These are phyloP conservation scores for Solanum paucissectum DNA, from an alignment of 257 asterid species.

Conservation along the genomic window DNA sequence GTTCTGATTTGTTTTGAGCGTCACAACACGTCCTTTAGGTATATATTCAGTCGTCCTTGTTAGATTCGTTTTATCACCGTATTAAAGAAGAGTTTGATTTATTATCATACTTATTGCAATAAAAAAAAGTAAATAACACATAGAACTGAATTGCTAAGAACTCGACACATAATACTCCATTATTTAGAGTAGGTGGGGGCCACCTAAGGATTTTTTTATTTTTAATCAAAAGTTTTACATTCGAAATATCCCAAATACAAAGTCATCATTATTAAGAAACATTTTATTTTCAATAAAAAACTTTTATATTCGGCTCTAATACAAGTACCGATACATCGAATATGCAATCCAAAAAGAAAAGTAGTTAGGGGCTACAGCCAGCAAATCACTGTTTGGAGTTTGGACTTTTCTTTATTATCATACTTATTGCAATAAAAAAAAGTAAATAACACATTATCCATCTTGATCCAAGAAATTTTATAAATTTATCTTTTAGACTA, in stretches of 20 bases:
- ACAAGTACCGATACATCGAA: neutral
- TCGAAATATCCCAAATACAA: too few species aligned
- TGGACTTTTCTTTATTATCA: neutral
- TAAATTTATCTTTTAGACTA: neutral
- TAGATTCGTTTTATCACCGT: fast-evolving
- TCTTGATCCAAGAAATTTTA: neutral
- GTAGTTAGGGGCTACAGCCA: neutral
- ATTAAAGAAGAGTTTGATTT: fast-evolving
- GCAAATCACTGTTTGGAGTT: neutral
- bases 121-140: too few species aligned
- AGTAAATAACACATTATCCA: neutral
- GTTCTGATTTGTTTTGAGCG: neutral
- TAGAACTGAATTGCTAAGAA: slow-evolving; percentile 43
- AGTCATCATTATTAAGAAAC: fast-evolving
- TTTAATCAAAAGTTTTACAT: too few species aligned
- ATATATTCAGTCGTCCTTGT: too few species aligned
- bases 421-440: neutral
- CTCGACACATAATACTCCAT: slow-evolving; percentile 14
- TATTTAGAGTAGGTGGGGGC: neutral
- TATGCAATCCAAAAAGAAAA: neutral
- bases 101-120: too few species aligned
- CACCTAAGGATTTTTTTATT: neutral
- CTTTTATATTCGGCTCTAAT: too few species aligned
- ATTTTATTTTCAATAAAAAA: too few species aligned
- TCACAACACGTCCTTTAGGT: neutral